phyloP scores from a whole-genome alignment of 106 monocot genomes.

The Phalaenopsis equestris region DNA sequence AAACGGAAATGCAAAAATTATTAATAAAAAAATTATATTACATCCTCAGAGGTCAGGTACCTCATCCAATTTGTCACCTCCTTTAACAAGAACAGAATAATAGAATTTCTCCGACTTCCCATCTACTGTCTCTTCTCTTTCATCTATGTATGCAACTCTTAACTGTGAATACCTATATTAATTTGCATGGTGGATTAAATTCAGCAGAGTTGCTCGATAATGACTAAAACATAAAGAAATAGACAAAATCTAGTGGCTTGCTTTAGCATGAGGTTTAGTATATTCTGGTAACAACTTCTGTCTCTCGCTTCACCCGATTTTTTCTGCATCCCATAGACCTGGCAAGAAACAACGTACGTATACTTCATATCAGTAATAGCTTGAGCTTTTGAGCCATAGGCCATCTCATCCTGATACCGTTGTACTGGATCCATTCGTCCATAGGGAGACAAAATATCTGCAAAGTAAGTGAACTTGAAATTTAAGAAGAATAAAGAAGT shows the following conservation, averaged over 20 bases:
- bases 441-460: slow-evolving; percentile 36
- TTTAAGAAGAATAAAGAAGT: background rate
- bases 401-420: slow-evolving; percentile 26
- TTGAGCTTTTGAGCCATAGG: slow-evolving; percentile 13
- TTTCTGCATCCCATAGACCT: slow-evolving; percentile 88
- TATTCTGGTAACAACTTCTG: slow-evolving; percentile 70
- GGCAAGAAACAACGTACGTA: slow-evolving; percentile 94
- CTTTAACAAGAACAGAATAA: slow-evolving; percentile 98
- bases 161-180: slow-evolving; percentile 60
- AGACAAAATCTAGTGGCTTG: slow-evolving; percentile 12
- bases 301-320: slow-evolving; percentile 42
- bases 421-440: slow-evolving; percentile 31
- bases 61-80: slow-evolving; percentile 89
- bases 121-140: slow-evolving; percentile 60
- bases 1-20: background rate
- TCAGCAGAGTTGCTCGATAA: background rate
- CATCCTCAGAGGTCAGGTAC: slow-evolving; percentile 21
- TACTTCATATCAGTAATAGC: slow-evolving; percentile 92
- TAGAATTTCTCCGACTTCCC: slow-evolving; percentile 54
- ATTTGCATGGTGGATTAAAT: background rate
- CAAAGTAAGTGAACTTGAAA: slow-evolving; percentile 7
- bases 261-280: slow-evolving; percentile 73
- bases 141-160: slow-evolving; percentile 95
- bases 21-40: background rate
- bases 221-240: background rate